Evolutionary conservation across 441 rosid species (phyloP).

Genomic region (Populus tomentosa): DNA sequence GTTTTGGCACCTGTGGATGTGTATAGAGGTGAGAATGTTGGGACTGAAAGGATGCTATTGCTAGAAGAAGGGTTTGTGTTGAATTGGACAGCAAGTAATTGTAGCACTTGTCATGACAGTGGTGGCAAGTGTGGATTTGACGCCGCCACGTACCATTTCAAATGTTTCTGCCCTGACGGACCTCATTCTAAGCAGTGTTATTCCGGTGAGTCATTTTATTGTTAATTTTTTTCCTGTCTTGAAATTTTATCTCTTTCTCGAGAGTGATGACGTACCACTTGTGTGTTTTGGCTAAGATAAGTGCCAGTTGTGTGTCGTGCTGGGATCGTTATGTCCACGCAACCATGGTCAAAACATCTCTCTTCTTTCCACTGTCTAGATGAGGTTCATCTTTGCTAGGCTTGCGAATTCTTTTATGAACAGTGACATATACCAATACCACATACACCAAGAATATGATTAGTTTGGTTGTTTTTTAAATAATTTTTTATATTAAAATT

Average conservation of each 20-base stretch:
- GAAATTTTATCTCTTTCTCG: too few relatives aligned
- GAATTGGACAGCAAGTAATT: conserved; percentile 42
- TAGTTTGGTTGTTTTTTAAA: too few relatives aligned
- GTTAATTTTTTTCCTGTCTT: too few relatives aligned
- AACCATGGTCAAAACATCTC: neutral
- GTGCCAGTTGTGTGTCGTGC: neutral
- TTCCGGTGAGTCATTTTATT: conserved; percentile 2
- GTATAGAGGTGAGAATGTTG: neutral
- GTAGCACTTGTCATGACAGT: conserved; percentile 30
- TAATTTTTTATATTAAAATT: too few relatives aligned
- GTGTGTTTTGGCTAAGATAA: neutral
- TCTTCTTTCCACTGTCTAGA: neutral
- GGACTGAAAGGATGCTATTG: conserved; percentile 1
- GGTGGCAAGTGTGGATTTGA: conserved; percentile 57
- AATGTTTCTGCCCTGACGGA: conserved; percentile 55
- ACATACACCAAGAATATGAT: too few relatives aligned
- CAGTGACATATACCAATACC: too few relatives aligned
- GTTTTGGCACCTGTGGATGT: conserved; percentile 31
- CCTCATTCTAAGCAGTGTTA: conserved; percentile 35
- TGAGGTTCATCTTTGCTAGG: neutral
- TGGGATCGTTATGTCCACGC: neutral
- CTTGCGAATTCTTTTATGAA: neutral
- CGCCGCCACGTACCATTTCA: conserved; percentile 8
- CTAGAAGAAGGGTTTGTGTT: conserved; percentile 33
- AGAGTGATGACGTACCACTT: neutral